These are phyloP conservation scores for Toxoplasma gondii DNA, from an alignment of 169 alveolate genomes.

Conservation along the genomic window DNA sequence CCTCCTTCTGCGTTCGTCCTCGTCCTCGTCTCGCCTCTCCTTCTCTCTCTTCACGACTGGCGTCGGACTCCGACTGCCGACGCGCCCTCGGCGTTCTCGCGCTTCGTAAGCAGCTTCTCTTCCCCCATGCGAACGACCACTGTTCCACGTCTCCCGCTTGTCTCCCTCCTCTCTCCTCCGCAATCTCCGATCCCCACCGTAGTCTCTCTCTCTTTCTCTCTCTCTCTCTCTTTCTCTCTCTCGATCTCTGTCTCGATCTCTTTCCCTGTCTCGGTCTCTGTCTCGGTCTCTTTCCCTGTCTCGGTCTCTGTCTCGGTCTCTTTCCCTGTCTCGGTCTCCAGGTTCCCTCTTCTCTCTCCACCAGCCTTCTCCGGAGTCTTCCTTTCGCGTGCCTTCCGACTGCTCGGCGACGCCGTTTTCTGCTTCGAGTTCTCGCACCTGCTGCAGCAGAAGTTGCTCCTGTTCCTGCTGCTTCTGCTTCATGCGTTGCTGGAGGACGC, in stretches of 20 bases:
- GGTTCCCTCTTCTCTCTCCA: background rate
- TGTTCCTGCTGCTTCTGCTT: slow-evolving; percentile 39
- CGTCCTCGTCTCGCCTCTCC: background rate
- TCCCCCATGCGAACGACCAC: background rate
- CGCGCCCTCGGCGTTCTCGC: background rate
- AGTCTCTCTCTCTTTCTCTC: no score
- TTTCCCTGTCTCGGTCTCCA: background rate
- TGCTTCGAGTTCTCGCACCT: slow-evolving; percentile 26
- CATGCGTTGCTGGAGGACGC: slow-evolving; percentile 52
- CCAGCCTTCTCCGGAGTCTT: background rate
- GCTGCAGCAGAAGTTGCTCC: background rate
- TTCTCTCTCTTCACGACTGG: slow-evolving; percentile 23
- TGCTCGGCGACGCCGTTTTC: background rate
- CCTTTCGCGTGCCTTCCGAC: background rate
- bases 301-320: background rate
- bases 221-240: no score
- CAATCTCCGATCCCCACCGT: no score
- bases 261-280: background rate
- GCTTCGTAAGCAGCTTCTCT: no score
- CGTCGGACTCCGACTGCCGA: slow-evolving; percentile 21
- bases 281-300: background rate
- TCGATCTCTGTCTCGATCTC: background rate
- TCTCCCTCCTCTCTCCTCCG: no score
- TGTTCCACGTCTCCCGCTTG: no score
- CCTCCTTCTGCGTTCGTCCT: background rate